Evolutionary conservation across 768 basidiomycete species (phyloP), one percentile per base, ranked within the genome.

Genomic region (Termitomyces sp.): DNA sequence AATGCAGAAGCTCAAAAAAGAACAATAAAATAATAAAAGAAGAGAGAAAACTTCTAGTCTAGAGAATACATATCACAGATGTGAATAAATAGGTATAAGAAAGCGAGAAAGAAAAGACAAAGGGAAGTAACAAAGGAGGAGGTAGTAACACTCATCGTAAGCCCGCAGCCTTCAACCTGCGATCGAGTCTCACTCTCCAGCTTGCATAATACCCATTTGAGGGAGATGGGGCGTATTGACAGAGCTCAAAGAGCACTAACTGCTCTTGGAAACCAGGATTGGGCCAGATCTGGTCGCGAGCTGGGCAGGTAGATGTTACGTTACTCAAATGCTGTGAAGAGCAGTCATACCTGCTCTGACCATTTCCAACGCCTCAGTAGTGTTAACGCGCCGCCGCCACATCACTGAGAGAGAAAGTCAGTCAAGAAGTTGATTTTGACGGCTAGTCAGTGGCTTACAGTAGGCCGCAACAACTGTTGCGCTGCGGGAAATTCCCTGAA

Each of bases 241-340:
- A 91, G 37, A 91, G 77, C 67, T 87, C 87, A 59, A 89, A 91
- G 51, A 92, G 75, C 38, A 89, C 85, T 32, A 92, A 81, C 66
- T 92, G 89, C 74, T 90, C 87, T 60, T 88, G 85, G 72, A 91
- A 91, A 48, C 89, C 89, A n/a, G 87, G 82, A 63, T 85, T 88
- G 62, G 85, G 82, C 88, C 89, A 91, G 56, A 90, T 88, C 68
- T 90, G 87, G 72, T 89, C 85, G 53, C 89, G 86, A 52, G 83
- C 89, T 91, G 66, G 55, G 63, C 37, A 57, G 7, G 7, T 31
- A 60, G 4, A 42, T 20, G 38, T 59, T 6, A 57, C 9, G 38
- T 59, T 6, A 57, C 9, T 56, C 38, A 48, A 59, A 42, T 38
- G 38, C 36, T 32, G 64, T 59, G 9, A 20, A 15, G 11, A 52